These are phyloP conservation scores for Hortaea sp. DNA, from an alignment of 2,329 filamentous ascomycete genomes.

Conservation along the genomic window DNA sequence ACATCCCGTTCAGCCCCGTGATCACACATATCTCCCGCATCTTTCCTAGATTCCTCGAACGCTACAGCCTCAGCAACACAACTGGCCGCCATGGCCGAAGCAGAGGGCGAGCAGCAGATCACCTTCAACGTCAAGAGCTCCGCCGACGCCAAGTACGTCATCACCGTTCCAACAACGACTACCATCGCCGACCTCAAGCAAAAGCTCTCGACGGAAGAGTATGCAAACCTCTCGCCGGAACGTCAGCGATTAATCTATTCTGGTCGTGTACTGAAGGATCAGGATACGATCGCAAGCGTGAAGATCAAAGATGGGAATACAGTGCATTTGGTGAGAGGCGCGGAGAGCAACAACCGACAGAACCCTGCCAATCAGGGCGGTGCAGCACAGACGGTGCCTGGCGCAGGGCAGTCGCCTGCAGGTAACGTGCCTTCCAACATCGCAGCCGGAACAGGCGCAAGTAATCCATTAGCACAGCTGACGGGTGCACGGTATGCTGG, in stretches of 20 bases:
- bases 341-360: slow-evolving; percentile 68
- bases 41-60: too few species aligned
- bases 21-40: too few species aligned
- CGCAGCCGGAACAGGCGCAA: slow-evolving; percentile 65
- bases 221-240: slow-evolving; percentile 77
- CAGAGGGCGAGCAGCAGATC: slow-evolving; percentile 58
- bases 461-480: slow-evolving; percentile 80
- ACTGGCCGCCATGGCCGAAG: slow-evolving; percentile 46
- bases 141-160: slow-evolving; percentile 71
- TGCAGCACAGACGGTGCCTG: slow-evolving; percentile 26
- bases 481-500: slow-evolving; percentile 92
- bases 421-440: slow-evolving; percentile 65
- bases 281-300: slow-evolving; percentile 71
- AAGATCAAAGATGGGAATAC: slow-evolving; percentile 97
- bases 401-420: slow-evolving; percentile 36
- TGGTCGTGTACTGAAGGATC: slow-evolving; percentile 90
- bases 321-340: slow-evolving; percentile 92
- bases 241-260: slow-evolving; percentile 96
- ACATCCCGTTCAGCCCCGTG: too few species aligned
- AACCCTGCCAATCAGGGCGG: slow-evolving; percentile 43
- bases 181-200: slow-evolving; percentile 80
- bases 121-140: slow-evolving; percentile 98
- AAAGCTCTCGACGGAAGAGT: slow-evolving; percentile 71
- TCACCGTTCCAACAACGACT: slow-evolving; percentile 69
- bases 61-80: too few species aligned